These are phyloP conservation scores for Jatropha multifida DNA, from an alignment of 441 rosid genomes.

Conservation along the genomic window DNA sequence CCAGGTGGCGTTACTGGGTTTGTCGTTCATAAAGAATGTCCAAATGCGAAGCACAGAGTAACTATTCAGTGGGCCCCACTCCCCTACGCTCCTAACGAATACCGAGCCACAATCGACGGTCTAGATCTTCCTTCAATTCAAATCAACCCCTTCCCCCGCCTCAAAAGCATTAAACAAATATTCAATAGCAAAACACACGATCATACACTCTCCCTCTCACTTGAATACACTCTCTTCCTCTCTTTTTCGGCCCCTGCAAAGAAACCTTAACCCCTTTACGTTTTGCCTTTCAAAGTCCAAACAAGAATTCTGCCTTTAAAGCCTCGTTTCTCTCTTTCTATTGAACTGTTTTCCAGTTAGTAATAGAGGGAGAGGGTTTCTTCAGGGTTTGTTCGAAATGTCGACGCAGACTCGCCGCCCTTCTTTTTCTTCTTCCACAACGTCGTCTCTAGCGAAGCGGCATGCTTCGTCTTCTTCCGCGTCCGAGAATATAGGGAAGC, in stretches of 20 bases:
- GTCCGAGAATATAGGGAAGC: conserved; percentile 41
- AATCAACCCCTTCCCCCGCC: conserved; percentile 39
- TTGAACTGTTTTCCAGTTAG: background rate
- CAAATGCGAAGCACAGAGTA: background rate
- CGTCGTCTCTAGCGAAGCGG: conserved; percentile 77
- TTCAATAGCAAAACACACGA: conserved; percentile 24
- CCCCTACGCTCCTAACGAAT: conserved; percentile 50
- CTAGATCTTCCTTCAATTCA: conserved; percentile 39
- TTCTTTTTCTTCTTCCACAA: conserved; percentile 75
- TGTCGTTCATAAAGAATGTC: conserved; percentile 17
- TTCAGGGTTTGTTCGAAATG: conserved; percentile 32
- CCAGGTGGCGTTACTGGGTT: conserved; percentile 29
- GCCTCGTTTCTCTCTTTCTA: background rate
- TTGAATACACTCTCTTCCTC: conserved; percentile 8
- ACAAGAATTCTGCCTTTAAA: conserved; percentile 3
- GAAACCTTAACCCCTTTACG: background rate
- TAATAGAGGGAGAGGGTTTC: background rate
- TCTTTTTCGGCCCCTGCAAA: background rate
- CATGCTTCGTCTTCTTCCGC: conserved; percentile 39
- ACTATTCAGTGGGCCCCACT: conserved; percentile 26
- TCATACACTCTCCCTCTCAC: conserved; percentile 14
- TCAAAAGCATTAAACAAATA: conserved; percentile 29
- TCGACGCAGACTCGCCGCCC: conserved; percentile 64
- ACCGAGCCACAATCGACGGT: conserved; percentile 44
- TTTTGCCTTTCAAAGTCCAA: conserved; percentile 16